phyloP scores from a whole-genome alignment of 169 alveolate genomes.

The Plasmodium berghei region DNA sequence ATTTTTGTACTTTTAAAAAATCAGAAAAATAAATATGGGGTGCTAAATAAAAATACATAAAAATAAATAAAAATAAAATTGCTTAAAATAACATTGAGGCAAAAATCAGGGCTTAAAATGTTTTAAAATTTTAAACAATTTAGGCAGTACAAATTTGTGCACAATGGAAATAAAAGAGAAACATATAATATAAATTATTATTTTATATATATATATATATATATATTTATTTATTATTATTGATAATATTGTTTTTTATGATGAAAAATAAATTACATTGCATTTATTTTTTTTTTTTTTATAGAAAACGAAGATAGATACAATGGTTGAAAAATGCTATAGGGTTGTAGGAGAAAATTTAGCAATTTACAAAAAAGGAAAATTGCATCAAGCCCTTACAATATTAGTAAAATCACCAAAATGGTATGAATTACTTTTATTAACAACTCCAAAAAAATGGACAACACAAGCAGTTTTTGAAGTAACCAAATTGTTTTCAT shows the following conservation, averaged over 20 bases:
- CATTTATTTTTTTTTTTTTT: not conserved
- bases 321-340: slow-evolving; percentile 57
- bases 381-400: slow-evolving; percentile 95
- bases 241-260: not conserved
- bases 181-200: not conserved
- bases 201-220: not conserved
- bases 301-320: slow-evolving; percentile 14
- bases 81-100: slow-evolving; percentile 44
- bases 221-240: not conserved
- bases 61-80: slow-evolving; percentile 46
- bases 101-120: slow-evolving; percentile 53
- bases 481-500: slow-evolving; percentile 92
- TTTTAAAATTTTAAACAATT: slow-evolving; percentile 37
- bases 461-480: slow-evolving; percentile 94
- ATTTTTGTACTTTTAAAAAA: not conserved
- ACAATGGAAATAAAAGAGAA: slow-evolving; percentile 7
- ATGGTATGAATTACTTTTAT: slow-evolving; percentile 94
- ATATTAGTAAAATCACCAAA: slow-evolving; percentile 92
- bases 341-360: slow-evolving; percentile 81
- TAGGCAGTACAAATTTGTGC: slow-evolving; percentile 63
- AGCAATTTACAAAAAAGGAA: slow-evolving; percentile 92
- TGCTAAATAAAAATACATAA: slow-evolving; percentile 5
- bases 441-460: slow-evolving; percentile 96
- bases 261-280: not conserved
- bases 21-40: too few relatives aligned